Evolutionary conservation across 192 early-diverging fungal genomes (phyloP).

Genomic region (Entomortierella lignicola): DNA sequence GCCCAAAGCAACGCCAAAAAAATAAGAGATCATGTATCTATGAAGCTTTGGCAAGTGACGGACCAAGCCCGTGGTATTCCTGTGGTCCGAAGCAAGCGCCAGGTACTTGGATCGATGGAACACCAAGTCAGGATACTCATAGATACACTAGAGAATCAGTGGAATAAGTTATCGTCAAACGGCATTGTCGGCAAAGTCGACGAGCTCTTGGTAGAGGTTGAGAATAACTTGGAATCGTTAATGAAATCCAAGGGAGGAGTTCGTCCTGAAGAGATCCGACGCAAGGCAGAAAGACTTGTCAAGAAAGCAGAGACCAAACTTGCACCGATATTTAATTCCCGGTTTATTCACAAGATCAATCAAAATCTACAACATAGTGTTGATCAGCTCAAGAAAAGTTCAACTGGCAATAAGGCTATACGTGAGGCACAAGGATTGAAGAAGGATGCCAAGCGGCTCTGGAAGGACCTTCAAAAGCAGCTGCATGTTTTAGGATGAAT

Average conservation of each 20-base stretch:
- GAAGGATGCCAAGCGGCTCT: conserved; percentile 11
- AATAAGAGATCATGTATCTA: not conserved
- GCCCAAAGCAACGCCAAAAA: conserved; percentile 29
- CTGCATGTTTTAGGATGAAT: not conserved
- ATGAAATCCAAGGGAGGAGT: not conserved
- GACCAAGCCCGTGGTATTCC: not conserved
- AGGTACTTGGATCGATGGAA: not conserved
- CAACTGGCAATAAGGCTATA: conserved; percentile 16
- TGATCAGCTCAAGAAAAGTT: conserved; percentile 14
- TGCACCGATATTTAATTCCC: conserved; percentile 1
- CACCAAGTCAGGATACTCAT: not conserved
- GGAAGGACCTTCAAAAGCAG: conserved; percentile 4
- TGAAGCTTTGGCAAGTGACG: not conserved
- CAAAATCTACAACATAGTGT: not conserved
- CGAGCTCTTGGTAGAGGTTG: conserved; percentile 14
- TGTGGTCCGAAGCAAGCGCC: not conserved
- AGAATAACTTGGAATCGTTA: conserved; percentile 9
- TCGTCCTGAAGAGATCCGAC: conserved; percentile 8
- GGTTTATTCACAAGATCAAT: conserved; percentile 7
- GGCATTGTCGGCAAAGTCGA: conserved; percentile 15
- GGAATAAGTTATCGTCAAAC: not conserved
- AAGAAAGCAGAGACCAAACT: conserved; percentile 13
- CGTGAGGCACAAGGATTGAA: conserved; percentile 21
- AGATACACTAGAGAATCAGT: conserved; percentile 3
- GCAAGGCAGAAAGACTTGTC: not conserved